Evolutionary conservation across 306 rosid species (phyloP).

Genomic region (Medicago ruthenica): DNA sequence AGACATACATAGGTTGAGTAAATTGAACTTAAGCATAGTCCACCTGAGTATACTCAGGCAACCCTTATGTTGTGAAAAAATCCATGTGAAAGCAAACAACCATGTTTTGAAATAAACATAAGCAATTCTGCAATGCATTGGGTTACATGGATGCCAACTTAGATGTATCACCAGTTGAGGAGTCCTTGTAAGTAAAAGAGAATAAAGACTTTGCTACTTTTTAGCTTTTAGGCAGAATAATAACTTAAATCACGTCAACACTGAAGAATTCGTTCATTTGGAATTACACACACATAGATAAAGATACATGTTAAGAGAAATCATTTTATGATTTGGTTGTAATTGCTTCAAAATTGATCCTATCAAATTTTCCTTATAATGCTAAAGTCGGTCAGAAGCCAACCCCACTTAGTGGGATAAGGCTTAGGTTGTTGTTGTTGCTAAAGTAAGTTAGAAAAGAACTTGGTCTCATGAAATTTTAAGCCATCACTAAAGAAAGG

Average conservation of each 20-base stretch:
- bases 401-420: too few relatives aligned
- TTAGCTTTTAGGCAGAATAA: not conserved
- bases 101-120: not conserved
- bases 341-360: not conserved
- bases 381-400: not conserved
- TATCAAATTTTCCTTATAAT: not conserved
- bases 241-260: not conserved
- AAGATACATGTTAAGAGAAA: not conserved
- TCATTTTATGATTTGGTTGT: not conserved
- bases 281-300: not conserved
- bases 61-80: not conserved
- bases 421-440: too few relatives aligned
- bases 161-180: not conserved
- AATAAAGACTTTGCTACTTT: not conserved
- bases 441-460: not conserved
- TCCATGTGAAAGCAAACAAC: not conserved
- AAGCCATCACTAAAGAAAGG: not conserved
- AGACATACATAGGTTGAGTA: not conserved
- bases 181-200: not conserved
- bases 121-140: not conserved
- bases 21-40: not conserved
- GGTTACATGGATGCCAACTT: not conserved
- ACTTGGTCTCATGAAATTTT: not conserved
- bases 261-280: not conserved
- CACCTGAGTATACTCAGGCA: not conserved